These are phyloP conservation scores for Gilbertella persicaria DNA, from an alignment of 371 early-diverging fungal species.

Conservation along the genomic window DNA sequence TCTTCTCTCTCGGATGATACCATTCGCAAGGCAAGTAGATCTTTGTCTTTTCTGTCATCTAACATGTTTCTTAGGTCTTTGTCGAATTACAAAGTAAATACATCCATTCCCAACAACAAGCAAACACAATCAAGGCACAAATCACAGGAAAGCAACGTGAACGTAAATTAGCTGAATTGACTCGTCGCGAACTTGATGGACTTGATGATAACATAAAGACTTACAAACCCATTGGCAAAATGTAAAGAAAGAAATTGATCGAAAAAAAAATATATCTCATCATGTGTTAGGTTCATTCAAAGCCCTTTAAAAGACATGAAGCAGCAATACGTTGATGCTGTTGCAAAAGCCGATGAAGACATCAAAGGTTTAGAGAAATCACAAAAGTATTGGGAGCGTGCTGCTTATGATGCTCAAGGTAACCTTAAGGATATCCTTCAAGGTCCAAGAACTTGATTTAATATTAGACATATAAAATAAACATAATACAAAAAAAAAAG, in stretches of 20 bases:
- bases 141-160: slow-evolving; percentile 70
- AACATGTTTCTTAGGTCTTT: slow-evolving; percentile 46
- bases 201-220: slow-evolving; percentile 60
- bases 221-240: slow-evolving; percentile 79
- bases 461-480: background rate
- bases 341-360: slow-evolving; percentile 14
- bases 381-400: slow-evolving; percentile 74
- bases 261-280: background rate
- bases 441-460: slow-evolving; percentile 38
- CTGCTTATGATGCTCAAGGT: slow-evolving; percentile 66
- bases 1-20: slow-evolving; percentile 48
- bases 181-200: slow-evolving; percentile 68
- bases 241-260: slow-evolving; percentile 44
- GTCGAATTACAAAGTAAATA: slow-evolving; percentile 65
- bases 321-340: slow-evolving; percentile 47
- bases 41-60: background rate
- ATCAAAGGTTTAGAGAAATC: slow-evolving; percentile 65
- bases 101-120: slow-evolving; percentile 66
- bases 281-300: slow-evolving; percentile 60
- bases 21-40: slow-evolving; percentile 39
- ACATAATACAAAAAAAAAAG: slow-evolving; percentile 7
- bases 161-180: slow-evolving; percentile 70
- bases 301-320: slow-evolving; percentile 60
- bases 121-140: slow-evolving; percentile 68
- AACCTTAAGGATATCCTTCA: slow-evolving; percentile 69